Conservation (phyloP, 176 grass and related monocot species). For the Oryza coarctata region DNA sequence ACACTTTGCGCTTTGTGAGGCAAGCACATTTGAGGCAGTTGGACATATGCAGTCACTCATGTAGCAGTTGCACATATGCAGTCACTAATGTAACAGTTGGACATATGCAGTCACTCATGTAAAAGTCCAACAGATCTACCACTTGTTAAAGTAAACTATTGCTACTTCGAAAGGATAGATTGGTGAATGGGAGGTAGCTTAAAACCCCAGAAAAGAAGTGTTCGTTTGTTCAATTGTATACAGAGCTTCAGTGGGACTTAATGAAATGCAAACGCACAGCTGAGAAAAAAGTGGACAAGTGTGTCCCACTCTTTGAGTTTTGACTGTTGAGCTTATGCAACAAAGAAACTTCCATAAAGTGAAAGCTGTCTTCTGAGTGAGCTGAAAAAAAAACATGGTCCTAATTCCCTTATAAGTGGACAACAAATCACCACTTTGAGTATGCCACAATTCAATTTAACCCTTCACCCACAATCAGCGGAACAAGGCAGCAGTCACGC, state of each 20-base stretch:
- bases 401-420: neutral
- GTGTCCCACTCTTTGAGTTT: neutral
- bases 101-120: slow-evolving; percentile 2
- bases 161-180: neutral
- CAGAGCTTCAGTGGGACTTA: neutral
- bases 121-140: slow-evolving; percentile 18
- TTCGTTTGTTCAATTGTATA: no score
- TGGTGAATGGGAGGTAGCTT: no score
- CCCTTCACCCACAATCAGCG: neutral
- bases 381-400: neutral
- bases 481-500: neutral
- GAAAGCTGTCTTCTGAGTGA: neutral
- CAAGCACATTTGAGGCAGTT: neutral
- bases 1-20: neutral
- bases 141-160: slow-evolving; percentile 8
- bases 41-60: slow-evolving; percentile 5
- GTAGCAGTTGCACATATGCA: neutral
- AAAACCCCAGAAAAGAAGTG: no score
- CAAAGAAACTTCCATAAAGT: neutral
- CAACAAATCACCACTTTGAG: neutral
- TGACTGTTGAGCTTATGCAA: neutral
- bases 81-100: neutral
- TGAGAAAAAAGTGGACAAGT: neutral
- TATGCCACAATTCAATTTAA: neutral
- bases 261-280: neutral